These are phyloP conservation scores for Suhomyces yuchorum DNA, from an alignment of 1,139 yeast genomes.

Conservation along the genomic window DNA sequence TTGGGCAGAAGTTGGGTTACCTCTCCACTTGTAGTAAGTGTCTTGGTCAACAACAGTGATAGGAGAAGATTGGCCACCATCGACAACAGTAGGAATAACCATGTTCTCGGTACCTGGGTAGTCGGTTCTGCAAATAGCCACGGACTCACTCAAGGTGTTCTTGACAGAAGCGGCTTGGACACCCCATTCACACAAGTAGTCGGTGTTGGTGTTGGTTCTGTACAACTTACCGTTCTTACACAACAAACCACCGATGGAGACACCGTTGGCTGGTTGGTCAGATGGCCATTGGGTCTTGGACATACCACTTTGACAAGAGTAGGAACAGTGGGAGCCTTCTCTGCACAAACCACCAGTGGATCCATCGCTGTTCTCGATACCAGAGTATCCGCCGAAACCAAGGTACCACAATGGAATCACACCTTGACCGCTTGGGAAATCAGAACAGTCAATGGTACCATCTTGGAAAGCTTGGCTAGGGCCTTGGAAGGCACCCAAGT, in stretches of 20 bases:
- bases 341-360: conserved; percentile 68
- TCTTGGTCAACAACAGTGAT: conserved; percentile 79
- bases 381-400: conserved; percentile 90
- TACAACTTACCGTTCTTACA: conserved; percentile 81
- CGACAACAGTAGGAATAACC: conserved; percentile 87
- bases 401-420: conserved; percentile 82
- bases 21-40: conserved; percentile 79
- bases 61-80: conserved; percentile 64
- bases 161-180: conserved; percentile 65
- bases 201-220: conserved; percentile 65
- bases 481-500: conserved; percentile 52
- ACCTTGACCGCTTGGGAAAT: conserved; percentile 91
- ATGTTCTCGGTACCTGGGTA: conserved; percentile 99
- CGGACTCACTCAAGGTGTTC: conserved; percentile 61
- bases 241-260: conserved; percentile 84
- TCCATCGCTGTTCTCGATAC: conserved; percentile 62
- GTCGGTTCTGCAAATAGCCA: conserved; percentile 95
- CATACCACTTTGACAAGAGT: conserved; percentile 96
- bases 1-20: conserved; percentile 86
- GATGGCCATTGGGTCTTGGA: conserved; percentile 97
- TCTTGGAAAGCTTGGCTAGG: conserved; percentile 71
- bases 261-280: conserved; percentile 81
- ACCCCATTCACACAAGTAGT: conserved; percentile 86
- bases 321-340: conserved; percentile 93
- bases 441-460: conserved; percentile 73